Conservation (phyloP, 176 grass and related monocot genomes). For the Raddia distichophylla region DNA sequence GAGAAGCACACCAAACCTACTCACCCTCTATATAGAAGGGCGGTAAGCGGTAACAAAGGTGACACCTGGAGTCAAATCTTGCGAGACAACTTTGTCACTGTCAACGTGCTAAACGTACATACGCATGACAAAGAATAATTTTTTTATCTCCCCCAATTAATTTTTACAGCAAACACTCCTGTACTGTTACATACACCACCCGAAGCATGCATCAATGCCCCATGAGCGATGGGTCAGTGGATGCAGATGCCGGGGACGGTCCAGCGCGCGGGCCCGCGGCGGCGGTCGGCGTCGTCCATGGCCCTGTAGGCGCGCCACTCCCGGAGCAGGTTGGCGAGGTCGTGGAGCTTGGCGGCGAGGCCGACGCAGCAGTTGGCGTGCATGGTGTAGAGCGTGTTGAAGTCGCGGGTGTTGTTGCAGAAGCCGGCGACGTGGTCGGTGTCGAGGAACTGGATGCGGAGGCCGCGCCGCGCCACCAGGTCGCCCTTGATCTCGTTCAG, state of each 20-base stretch:
- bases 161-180: too few species aligned
- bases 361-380: slow-evolving; percentile 75
- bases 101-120: too few species aligned
- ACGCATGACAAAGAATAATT: too few species aligned
- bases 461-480: slow-evolving; percentile 32
- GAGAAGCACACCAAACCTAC: too few species aligned
- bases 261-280: slow-evolving; percentile 47
- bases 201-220: too few species aligned
- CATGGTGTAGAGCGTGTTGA: slow-evolving; percentile 81
- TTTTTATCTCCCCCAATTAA: too few species aligned
- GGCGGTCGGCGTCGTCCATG: slow-evolving; percentile 28
- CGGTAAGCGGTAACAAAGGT: too few species aligned
- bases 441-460: slow-evolving; percentile 75
- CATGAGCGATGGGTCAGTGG: slow-evolving; percentile 39
- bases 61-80: too few species aligned
- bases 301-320: slow-evolving; percentile 60
- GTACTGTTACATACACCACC: too few species aligned
- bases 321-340: slow-evolving; percentile 53
- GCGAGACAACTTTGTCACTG: too few species aligned
- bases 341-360: slow-evolving; percentile 58
- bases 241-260: slow-evolving; percentile 81
- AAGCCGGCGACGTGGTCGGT: slow-evolving; percentile 65
- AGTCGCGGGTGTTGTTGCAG: slow-evolving; percentile 70
- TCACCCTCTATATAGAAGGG: too few species aligned
- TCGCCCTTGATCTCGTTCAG: slow-evolving; percentile 71